Percentiles rank a stretch among this genome's conserved stretches.
These are phyloP conservation scores for Nemania diffusa DNA, from an alignment of 2,329 filamentous ascomycete species.

Conservation along the genomic window DNA sequence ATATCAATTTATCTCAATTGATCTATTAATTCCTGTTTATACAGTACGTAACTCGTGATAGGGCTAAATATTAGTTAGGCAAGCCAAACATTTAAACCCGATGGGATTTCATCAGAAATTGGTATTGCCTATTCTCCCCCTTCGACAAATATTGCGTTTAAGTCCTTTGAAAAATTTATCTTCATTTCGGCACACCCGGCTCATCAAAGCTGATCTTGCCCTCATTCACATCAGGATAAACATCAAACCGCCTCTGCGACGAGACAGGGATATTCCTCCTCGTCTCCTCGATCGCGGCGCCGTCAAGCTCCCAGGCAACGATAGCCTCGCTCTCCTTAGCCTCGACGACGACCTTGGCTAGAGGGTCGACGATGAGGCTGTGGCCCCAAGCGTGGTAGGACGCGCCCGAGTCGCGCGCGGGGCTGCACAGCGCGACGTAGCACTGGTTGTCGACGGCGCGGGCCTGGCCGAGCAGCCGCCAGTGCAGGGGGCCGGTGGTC, in stretches of 20 bases:
- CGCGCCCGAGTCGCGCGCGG: conserved; percentile 80
- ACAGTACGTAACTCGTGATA: too few relatives aligned
- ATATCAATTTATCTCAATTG: too few relatives aligned
- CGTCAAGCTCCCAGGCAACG: conserved; percentile 76
- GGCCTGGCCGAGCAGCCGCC: conserved; percentile 83
- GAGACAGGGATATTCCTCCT: conserved; percentile 86
- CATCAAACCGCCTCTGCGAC: conserved; percentile 88
- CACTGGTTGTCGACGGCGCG: conserved; percentile 93
- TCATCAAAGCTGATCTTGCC: conserved; percentile 58
- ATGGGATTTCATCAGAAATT: too few relatives aligned
- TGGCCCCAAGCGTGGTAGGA: conserved; percentile 93
- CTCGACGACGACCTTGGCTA: conserved; percentile 83
- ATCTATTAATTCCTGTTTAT: too few relatives aligned
- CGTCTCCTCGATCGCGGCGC: conserved; percentile 75
- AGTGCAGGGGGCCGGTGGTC: conserved; percentile 92
- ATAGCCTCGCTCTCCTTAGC: conserved; percentile 81
- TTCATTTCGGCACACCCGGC: conserved; percentile 36
- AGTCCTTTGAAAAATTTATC: too few relatives aligned
- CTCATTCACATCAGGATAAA: conserved; percentile 89
- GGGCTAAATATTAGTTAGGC: neutral
- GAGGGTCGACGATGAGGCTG: conserved; percentile 86
- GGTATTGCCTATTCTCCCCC: too few relatives aligned
- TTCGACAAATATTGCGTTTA: neutral
- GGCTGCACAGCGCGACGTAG: conserved; percentile 92
- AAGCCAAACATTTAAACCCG: neutral